phyloP scores from a whole-genome alignment of 2,329 filamentous ascomycete species.

The Trichoderma koningii region DNA sequence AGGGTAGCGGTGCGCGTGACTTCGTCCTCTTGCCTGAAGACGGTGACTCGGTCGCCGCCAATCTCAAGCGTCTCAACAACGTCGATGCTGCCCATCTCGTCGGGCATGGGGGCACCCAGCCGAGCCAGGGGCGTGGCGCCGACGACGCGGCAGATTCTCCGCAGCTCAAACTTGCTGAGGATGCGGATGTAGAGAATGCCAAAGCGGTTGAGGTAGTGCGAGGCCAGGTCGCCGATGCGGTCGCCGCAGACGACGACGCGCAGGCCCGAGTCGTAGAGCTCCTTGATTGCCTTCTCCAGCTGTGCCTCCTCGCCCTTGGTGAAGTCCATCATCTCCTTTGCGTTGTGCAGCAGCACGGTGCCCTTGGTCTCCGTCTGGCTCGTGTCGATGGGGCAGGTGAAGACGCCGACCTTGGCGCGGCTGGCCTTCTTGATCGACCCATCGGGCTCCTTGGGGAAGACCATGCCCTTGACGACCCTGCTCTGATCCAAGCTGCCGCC shows the following conservation, averaged over 20 bases:
- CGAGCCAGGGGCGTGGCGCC: conserved; percentile 95
- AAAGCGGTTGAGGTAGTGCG: conserved; percentile 97
- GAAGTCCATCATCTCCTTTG: conserved; percentile 98
- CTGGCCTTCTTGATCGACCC: conserved; percentile 85
- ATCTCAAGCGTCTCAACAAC: conserved; percentile 97
- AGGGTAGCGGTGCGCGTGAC: conserved; percentile 90
- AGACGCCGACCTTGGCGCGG: conserved; percentile 96
- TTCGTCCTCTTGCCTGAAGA: conserved; percentile 96
- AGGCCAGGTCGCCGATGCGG: conserved; percentile 90
- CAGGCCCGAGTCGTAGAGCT: conserved; percentile 89
- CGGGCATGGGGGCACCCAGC: conserved; percentile 97
- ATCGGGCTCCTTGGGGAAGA: conserved; percentile 94
- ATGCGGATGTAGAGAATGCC: conserved; percentile 96
- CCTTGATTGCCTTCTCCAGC: conserved; percentile 89
- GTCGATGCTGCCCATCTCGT: conserved; percentile 95
- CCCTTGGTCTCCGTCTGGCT: conserved; percentile 99
- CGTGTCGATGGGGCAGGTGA: conserved; percentile 92
- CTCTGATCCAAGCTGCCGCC: conserved; percentile 93
- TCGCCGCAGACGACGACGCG: conserved; percentile 90
- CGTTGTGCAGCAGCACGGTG: conserved; percentile 93
- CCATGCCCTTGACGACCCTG: conserved; percentile 95
- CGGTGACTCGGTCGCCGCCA: conserved; percentile 94
- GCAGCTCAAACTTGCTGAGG: conserved; percentile 96
- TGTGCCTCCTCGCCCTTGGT: conserved; percentile 95
- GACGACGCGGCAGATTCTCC: conserved; percentile 91